A percentile compares a stretch with the other conserved stretches of the same genome.
Conservation (phyloP, 1,284 basidiomycete genomes). For the Sporisorium graminicola region DNA sequence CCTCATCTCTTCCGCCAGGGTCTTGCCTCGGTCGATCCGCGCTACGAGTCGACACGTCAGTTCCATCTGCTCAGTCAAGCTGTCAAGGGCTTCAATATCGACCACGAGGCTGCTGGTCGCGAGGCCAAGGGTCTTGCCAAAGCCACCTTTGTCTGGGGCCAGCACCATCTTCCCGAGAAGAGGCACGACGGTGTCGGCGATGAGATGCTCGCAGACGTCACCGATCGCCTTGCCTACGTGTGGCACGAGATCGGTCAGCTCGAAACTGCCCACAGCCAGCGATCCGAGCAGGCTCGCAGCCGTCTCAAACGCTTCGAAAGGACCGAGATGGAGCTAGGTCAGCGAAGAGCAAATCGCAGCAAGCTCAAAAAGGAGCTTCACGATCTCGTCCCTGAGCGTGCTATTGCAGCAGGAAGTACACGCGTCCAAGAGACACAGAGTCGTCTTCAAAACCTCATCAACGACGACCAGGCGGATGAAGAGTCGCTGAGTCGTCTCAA, state of each 20-base stretch:
- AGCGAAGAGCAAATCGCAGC: conserved; percentile 45
- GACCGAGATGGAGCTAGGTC: conserved; percentile 54
- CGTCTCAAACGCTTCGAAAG: conserved; percentile 57
- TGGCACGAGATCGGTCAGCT: conserved; percentile 61
- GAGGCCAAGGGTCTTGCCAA: conserved; percentile 57
- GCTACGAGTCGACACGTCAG: conserved; percentile 59
- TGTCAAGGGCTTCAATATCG: conserved; percentile 60
- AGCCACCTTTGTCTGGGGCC: conserved; percentile 58
- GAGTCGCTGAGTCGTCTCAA: conserved; percentile 55
- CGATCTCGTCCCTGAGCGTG: conserved; percentile 55
- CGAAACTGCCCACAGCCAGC: conserved; percentile 52
- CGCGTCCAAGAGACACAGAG: conserved; percentile 42
- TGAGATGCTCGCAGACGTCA: conserved; percentile 53
- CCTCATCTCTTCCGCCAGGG: conserved; percentile 60
- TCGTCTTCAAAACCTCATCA: conserved; percentile 47
- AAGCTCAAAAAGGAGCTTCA: conserved; percentile 59
- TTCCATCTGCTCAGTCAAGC: conserved; percentile 57
- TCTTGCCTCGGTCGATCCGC: conserved; percentile 60
- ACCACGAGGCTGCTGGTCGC: conserved; percentile 55
- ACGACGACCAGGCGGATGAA: conserved; percentile 58
- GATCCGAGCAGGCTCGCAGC: conserved; percentile 51
- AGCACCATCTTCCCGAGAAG: conserved; percentile 54
- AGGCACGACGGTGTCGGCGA: conserved; percentile 58
- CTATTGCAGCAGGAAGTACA: conserved; percentile 29
- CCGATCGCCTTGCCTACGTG: conserved; percentile 61